Base-by-base conservation (phyloP, 192 early-diverging fungal species). In the Rhizophlyctis rosea region DNA sequence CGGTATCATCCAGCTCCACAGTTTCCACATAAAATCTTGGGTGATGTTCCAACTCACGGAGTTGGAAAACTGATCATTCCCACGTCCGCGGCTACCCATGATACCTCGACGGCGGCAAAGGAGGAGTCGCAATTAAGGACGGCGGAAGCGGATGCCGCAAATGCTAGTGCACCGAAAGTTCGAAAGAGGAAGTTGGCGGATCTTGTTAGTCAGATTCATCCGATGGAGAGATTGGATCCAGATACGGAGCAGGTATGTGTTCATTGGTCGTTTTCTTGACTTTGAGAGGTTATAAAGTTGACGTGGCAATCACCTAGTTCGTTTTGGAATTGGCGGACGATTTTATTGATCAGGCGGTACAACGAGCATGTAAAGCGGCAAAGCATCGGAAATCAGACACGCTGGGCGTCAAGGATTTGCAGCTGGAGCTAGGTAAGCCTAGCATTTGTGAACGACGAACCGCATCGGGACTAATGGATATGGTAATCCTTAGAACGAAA, bases 331-430 rank as follows among this genome's bases (percentile, higher is more conserved):
- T 66, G 21, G 64, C 64, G n/a, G 56, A 66, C 34, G 56, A 66
- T 14, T 66, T 66, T 36, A 50, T 66, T 14, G 11, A 34, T 28
- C 48, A 59, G 11, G 44, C 59, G 31, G 36, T 50, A 16, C 30
- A 35, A 16, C 54, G 64, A 4, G 64, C 64, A 4, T 52, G 21
- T 11, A 66, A 66, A 59, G 56, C 55, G 4, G 64, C 64, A 28
- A 66, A 66, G 27, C 64, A 66, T 50, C 64, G 64, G 1, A 57
- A 50, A 29, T 27, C 44, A 23, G 18, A 23, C 28, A 9, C 27
- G 3, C 47, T 66, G 13, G 64, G 57, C 9, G 57, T 66, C 64
- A 66, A 66, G 34, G 64, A 66, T 35, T 34, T 66, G 3, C 64
- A 66, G 39, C 57, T 66, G 4, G 64, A 66, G 50, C 64, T 66